These are phyloP conservation scores for Phragmites australis DNA, from an alignment of 176 grass and related monocot genomes.

Conservation along the genomic window DNA sequence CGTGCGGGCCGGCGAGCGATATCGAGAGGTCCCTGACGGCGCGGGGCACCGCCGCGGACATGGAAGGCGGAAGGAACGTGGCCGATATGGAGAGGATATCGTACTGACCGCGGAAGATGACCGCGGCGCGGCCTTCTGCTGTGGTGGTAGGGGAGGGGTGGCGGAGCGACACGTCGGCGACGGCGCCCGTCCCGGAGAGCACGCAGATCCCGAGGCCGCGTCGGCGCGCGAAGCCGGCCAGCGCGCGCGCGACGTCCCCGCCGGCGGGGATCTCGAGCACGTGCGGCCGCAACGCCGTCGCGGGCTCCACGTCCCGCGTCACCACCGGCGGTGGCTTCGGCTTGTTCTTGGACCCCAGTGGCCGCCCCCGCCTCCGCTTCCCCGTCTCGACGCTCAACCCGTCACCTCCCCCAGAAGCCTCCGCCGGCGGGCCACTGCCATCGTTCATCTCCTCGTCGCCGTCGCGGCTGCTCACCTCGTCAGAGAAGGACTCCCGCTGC, in stretches of 20 bases:
- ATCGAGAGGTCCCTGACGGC: conserved; percentile 44
- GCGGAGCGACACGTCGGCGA: conserved; percentile 61
- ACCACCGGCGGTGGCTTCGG: conserved; percentile 58
- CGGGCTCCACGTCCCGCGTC: conserved; percentile 53
- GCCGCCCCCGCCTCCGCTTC: conserved; percentile 66
- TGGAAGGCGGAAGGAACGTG: conserved; percentile 65
- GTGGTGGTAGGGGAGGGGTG: conserved; percentile 5
- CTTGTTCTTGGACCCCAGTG: conserved; percentile 90
- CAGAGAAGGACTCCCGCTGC: conserved; percentile 52
- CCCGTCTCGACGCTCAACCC: conserved; percentile 30
- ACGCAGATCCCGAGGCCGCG: conserved; percentile 70
- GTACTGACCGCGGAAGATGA: conserved; percentile 66
- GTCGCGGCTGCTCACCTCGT: conserved; percentile 51
- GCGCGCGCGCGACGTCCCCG: conserved; percentile 58
- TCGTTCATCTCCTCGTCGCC: conserved; percentile 21
- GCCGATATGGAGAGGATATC: conserved; percentile 85
- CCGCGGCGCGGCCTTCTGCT: background rate
- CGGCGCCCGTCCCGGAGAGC: conserved; percentile 51
- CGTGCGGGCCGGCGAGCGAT: conserved; percentile 65
- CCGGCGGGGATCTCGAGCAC: conserved; percentile 72
- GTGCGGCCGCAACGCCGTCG: conserved; percentile 65
- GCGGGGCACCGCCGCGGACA: conserved; percentile 32
- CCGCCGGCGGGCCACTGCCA: background rate
- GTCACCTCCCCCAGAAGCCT: background rate
- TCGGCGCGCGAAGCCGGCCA: conserved; percentile 49